Evolutionary conservation across 2,329 filamentous ascomycete genomes (phyloP).

Genomic region (Trichoderma sp.): DNA sequence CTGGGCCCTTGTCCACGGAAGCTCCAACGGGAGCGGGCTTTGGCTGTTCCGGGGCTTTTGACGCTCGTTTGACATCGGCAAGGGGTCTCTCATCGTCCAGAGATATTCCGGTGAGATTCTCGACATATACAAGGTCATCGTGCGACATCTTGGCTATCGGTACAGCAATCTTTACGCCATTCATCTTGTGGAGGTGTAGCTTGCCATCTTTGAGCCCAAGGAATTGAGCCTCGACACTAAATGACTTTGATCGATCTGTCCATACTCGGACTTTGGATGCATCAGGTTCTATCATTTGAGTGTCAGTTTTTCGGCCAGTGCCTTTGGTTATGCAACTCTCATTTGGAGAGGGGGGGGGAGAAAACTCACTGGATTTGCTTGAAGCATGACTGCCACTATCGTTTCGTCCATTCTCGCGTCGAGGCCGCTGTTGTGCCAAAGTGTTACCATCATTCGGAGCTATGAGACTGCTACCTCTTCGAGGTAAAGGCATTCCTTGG

Average conservation of each 20-base stretch:
- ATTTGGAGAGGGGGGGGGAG: background rate
- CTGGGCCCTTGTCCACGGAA: conserved; percentile 62
- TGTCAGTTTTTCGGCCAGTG: background rate
- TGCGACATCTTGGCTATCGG: conserved; percentile 94
- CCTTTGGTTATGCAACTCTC: background rate
- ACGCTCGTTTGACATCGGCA: conserved; percentile 70
- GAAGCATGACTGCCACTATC: conserved; percentile 55
- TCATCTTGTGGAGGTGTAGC: conserved; percentile 96
- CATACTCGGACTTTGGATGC: conserved; percentile 80
- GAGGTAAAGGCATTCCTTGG: conserved; percentile 72
- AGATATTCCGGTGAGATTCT: conserved; percentile 81
- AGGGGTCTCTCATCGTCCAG: conserved; percentile 93
- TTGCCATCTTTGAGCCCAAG: conserved; percentile 93
- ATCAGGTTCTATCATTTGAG: conserved; percentile 69
- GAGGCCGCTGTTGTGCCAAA: conserved; percentile 69
- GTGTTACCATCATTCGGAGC: conserved; percentile 66
- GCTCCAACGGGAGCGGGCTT: conserved; percentile 53
- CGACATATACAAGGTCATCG: conserved; percentile 93
- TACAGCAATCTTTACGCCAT: conserved; percentile 97
- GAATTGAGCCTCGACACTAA: conserved; percentile 97
- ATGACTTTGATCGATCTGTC: conserved; percentile 93
- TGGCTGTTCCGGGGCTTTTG: conserved; percentile 40
- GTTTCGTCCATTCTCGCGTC: conserved; percentile 65
- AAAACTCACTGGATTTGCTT: conserved; percentile 69
- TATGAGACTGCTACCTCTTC: conserved; percentile 77